These are phyloP conservation scores for Phytophthora parvispora DNA, from an alignment of 352 stramenopile genomes.

Conservation along the genomic window DNA sequence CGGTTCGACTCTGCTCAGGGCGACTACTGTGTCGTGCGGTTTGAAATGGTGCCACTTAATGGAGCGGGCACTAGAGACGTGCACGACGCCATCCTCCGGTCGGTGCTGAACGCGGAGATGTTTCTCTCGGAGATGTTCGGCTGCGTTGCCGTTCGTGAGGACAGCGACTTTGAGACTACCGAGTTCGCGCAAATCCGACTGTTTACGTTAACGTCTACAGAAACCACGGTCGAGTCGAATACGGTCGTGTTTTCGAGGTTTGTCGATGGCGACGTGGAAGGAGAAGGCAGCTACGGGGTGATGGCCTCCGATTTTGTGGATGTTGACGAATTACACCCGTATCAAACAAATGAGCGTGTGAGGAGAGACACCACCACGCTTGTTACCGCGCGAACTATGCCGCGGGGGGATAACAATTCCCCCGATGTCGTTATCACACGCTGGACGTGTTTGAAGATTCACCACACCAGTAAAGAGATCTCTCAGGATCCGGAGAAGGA, in stretches of 20 bases:
- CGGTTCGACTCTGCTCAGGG: conserved; percentile 39
- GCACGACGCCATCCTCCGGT: conserved; percentile 47
- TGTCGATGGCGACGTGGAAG: not conserved
- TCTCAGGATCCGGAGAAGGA: conserved; percentile 17
- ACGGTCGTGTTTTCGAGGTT: conserved; percentile 26
- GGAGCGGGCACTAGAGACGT: conserved; percentile 32
- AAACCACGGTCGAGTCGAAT: conserved; percentile 23
- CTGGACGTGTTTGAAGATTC: conserved; percentile 27
- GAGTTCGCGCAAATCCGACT: conserved; percentile 52
- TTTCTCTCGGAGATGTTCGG: conserved; percentile 58
- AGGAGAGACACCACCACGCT: conserved; percentile 42
- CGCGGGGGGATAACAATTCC: not conserved
- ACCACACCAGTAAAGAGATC: not conserved
- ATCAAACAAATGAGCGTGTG: conserved; percentile 30
- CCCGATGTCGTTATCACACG: conserved; percentile 17
- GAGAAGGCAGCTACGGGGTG: conserved; percentile 10
- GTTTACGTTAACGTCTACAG: conserved; percentile 23
- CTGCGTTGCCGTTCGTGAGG: conserved; percentile 55
- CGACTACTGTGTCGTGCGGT: conserved; percentile 46
- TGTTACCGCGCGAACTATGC: conserved; percentile 1
- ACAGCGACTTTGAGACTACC: conserved; percentile 54
- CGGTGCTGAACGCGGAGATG: conserved; percentile 59
- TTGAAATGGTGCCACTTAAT: conserved; percentile 47
- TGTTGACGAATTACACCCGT: conserved; percentile 51
- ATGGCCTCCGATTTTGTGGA: conserved; percentile 43